Percentiles rank a stretch among this genome's conserved stretches.
Evolutionary conservation across 495 filamentous ascomycete species (phyloP).

Genomic region (Podospora pseudopauciseta): DNA sequence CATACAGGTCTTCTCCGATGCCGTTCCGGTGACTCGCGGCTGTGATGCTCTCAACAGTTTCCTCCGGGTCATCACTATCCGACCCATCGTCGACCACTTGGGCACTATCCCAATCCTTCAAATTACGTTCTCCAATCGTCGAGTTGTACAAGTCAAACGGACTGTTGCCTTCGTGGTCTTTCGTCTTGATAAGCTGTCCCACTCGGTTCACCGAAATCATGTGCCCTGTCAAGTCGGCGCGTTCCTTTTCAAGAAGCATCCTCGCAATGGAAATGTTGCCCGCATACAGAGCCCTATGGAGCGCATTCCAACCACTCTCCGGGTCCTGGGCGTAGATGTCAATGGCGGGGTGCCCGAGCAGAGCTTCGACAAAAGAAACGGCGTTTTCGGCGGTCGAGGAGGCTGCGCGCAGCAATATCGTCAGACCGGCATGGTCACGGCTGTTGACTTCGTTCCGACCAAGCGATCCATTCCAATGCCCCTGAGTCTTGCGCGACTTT

Average conservation of each 20-base stretch:
- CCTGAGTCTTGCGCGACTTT: constrained; percentile 46
- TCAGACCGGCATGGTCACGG: constrained; percentile 72
- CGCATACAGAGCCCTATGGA: constrained; percentile 89
- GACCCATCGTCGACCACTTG: constrained; percentile 36
- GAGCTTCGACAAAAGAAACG: constrained; percentile 65
- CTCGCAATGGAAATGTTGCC: constrained; percentile 87
- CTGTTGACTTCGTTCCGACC: constrained; percentile 75
- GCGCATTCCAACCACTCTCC: constrained; percentile 93
- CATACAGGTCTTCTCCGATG: constrained; percentile 78
- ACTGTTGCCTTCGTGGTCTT: constrained; percentile 90
- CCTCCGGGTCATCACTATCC: constrained; percentile 38
- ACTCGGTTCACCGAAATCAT: constrained; percentile 42
- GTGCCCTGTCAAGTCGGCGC: constrained; percentile 56
- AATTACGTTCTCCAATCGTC: constrained; percentile 63
- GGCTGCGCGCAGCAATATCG: constrained; percentile 80
- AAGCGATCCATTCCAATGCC: constrained; percentile 40
- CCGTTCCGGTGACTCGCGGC: neutral
- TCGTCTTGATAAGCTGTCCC: constrained; percentile 80
- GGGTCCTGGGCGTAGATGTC: constrained; percentile 83
- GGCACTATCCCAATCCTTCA: constrained; percentile 32
- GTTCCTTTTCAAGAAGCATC: constrained; percentile 71
- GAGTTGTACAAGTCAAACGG: constrained; percentile 88
- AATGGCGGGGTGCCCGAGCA: constrained; percentile 75
- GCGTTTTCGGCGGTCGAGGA: constrained; percentile 67
- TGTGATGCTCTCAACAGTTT: constrained; percentile 19